Evolutionary conservation across 2,329 filamentous ascomycete genomes (phyloP), one percentile per base, ranked within the genome.

Genomic region (Cercospora zeae-maydis): DNA sequence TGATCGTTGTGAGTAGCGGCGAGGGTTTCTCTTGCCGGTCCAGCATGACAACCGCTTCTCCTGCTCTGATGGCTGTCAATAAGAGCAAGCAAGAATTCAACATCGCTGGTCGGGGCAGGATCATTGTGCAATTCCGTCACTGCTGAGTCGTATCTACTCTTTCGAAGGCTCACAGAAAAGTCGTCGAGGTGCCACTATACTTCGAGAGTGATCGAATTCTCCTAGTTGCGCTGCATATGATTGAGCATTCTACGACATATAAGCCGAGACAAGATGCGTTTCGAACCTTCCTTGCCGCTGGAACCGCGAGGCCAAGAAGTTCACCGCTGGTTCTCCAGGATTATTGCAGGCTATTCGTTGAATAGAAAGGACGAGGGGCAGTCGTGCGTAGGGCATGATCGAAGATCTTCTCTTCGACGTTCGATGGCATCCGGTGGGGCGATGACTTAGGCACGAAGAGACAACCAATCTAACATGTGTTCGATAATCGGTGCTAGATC

Each of bases 1-100:
- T 45, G 31, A 65, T 47, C n/a, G 63, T 62, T 7, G 63, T 63
- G 13, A 65, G 60, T 10, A 65, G 49, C 14, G 63, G 60, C 34
- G 21, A 33, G 49, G 33, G 49, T 33, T 14, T 2, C 2, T 34
- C 49, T 19, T 53, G 27, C 10, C 30, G 27, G 10, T 24, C n/a
- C 30, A 16, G 7, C 21, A 21, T 13, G 8, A 53, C 27, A 14
- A 7, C n/a, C 14, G 49, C 19, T 10, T 31, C 30, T 11, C 13
- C 30, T n/a, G 11, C 49, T 34, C n/a, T n/a, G 9, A 34, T 14
- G 21, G 21, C n/a, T 11, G 27, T 14, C 27, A 53, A 53, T 13
- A 34, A 9, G 24, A 53, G 31, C n/a, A 14, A 11, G 30, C 49
- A 1, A 4, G 33, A 1, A 34, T 3, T 53, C 11, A 27, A 19